Conservation (phyloP, 2,329 filamentous ascomycete species). For the Lithohypha guttulata region DNA sequence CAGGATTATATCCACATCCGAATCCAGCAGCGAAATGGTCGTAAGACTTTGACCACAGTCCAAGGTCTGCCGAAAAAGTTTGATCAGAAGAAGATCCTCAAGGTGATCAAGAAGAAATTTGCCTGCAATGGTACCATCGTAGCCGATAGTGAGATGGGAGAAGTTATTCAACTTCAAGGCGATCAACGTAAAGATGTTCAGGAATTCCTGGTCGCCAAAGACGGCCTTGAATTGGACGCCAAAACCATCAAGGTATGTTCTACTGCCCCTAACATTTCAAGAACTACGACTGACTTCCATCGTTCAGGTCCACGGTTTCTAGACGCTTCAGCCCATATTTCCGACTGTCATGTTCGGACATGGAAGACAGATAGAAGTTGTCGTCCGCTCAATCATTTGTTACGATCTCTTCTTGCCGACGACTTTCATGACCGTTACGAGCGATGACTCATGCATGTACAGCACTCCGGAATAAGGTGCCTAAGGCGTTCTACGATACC, state of each 20-base stretch:
- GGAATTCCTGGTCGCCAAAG: constrained; percentile 86
- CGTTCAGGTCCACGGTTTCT: constrained; percentile 42
- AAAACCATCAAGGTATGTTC: constrained; percentile 82
- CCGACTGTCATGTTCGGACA: constrained; percentile 34
- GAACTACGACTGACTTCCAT: no score
- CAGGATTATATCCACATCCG: constrained; percentile 99
- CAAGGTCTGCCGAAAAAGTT: constrained; percentile 98
- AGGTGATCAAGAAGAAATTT: constrained; percentile 99
- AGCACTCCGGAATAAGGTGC: constrained; percentile 19
- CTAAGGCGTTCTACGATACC: constrained; percentile 21
- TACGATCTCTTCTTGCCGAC: constrained; percentile 17
- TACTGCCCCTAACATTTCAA: not conserved
- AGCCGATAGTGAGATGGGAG: constrained; percentile 88
- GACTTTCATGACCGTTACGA: constrained; percentile 15
- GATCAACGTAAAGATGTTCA: constrained; percentile 98
- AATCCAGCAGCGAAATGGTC: constrained; percentile 99
- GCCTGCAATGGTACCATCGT: constrained; percentile 99
- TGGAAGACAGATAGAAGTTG: constrained; percentile 30
- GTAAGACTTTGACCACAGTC: constrained; percentile 99
- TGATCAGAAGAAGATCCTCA: constrained; percentile 98
- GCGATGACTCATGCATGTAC: constrained; percentile 14
- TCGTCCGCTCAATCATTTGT: constrained; percentile 11
- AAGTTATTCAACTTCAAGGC: constrained; percentile 99
- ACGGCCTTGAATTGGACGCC: constrained; percentile 82
- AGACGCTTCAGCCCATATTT: constrained; percentile 33